Evolutionary conservation across 208 protist genomes (phyloP), one percentile per base, ranked within the genome.

Genomic region (Angomonas deanei): DNA sequence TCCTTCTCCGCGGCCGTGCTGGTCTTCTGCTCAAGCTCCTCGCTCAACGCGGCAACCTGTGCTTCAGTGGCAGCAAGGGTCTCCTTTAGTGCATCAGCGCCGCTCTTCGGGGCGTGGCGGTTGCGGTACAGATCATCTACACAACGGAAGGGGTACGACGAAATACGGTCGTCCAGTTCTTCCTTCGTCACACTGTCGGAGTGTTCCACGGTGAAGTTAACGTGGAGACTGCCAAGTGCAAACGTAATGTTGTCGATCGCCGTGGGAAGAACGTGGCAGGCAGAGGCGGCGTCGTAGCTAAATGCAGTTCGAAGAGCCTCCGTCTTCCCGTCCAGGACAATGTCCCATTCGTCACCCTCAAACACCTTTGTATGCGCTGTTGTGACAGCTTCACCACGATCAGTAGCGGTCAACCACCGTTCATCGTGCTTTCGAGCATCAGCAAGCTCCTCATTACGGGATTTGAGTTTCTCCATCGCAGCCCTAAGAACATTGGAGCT

Each of bases 261-360:
- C 15, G 56, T 31, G 2, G 47, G 31, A 23, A 47, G 39, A 34
- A 78, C 60, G 21, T 66, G 72, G 32, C 72, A 78, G 6, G 72
- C 72, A 27, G 10, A 19, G 0, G 63, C 27, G 0, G 72, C 66
- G 33, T 78, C 72, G 23, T 10, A 24, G 1, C 57, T 33, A 42
- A 78, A 68, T 15, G 72, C 72, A 15, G 19, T n/a, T 10, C 32
- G 54, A 53, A 78, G 49, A 36, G 71, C 72, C 54, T 69, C 66
- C 10, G 52, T 57, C 33, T 69, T 62, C 10, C 30, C 24, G 26
- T 62, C 32, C 3, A 78, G 15, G 11, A 72, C 72, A 1, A 46
- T 0, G 13, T 19, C 61, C 72, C 72, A 78, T 1, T 72, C 72
- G 0, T 49, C 59, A 47, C 66, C 72, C 17, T 52, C 66, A 36